phyloP scores from a whole-genome alignment of 2,329 filamentous ascomycete genomes.

The Macrophomina phaseolina region DNA sequence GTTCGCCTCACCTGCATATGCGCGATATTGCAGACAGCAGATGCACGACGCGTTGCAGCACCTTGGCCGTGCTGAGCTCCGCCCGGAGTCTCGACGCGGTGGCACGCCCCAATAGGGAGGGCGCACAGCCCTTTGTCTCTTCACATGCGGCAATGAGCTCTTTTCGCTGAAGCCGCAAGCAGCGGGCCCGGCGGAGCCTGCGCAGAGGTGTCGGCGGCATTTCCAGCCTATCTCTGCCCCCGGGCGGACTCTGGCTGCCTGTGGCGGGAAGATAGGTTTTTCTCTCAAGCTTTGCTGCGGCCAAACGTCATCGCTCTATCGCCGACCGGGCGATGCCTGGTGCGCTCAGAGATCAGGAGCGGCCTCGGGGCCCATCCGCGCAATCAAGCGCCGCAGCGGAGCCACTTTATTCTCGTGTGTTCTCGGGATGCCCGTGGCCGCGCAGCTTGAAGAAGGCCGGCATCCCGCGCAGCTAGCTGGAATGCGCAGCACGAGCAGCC shows the following conservation, averaged over 20 bases:
- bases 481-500: neutral
- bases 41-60: neutral
- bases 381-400: constrained; percentile 22
- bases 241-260: constrained; percentile 3
- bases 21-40: constrained; percentile 2
- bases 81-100: constrained; percentile 2
- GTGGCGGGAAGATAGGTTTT: constrained; percentile 26
- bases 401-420: constrained; percentile 26
- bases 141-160: constrained; percentile 21
- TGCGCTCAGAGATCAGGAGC: constrained; percentile 15
- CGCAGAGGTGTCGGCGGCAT: constrained; percentile 18
- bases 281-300: constrained; percentile 18
- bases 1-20: constrained; percentile 21
- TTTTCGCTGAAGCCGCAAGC: constrained; percentile 18
- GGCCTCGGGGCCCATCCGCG: constrained; percentile 20
- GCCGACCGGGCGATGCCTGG: constrained; percentile 13
- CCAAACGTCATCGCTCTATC: constrained; percentile 22
- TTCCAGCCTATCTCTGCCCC: constrained; percentile 18
- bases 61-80: constrained; percentile 16
- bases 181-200: constrained; percentile 24
- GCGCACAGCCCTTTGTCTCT: constrained; percentile 23
- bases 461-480: constrained; percentile 4
- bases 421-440: constrained; percentile 20
- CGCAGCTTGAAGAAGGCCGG: constrained; percentile 13
- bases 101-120: constrained; percentile 17